Base-by-base conservation (phyloP, 2,329 filamentous ascomycete species). In the Ceratocystis alfenasii region DNA sequence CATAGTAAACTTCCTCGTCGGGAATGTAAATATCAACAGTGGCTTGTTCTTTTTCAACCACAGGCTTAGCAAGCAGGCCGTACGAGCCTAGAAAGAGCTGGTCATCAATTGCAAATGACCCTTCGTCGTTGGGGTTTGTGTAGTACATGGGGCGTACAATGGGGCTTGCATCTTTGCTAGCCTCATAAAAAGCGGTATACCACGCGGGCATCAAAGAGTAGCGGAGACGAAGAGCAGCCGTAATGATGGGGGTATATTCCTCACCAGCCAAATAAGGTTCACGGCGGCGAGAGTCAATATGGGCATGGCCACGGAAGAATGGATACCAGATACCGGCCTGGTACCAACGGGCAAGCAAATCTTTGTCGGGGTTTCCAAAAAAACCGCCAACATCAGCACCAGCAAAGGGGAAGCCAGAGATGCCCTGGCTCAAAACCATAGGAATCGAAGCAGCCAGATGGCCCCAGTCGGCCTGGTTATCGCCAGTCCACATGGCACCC, bases 401-500 rank as follows among this genome's bases (percentile, higher is more conserved):
- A 0, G 90, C 86, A 72, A 97, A 97, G 10, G 94, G 94, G 75
- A 89, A 97, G 6, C 94, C 94, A 1, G 90, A 86, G 70, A 99
- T 91, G 66, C 93, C 92, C 73, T 96, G 89, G 75, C 88, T 94
- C 50, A 99, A 79, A 28, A 96, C 80, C 94, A 99, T 99, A 28
- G 94, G 93, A 46, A 96, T 83, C 1, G 91, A 88, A 0, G 87
- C 89, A n/a, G 86, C 89, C 17, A 99, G 82, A 72, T 97, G 92
- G 20, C 87, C 85, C 94, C 94, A 99, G 28, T 84, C 86, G 10
- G 94, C 94, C 74, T 94, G 89, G 77, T 99, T 99, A 74, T 99
- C 94, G 68, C 94, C 94, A 22, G 94, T 99, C 94, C 94, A 99
- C 92, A 96, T 96, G 67, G 94, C 93, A 69, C 90, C 90, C 53